Conservation (phyloP, 2,329 filamentous ascomycete species). For the Paecilomyces formosus region DNA sequence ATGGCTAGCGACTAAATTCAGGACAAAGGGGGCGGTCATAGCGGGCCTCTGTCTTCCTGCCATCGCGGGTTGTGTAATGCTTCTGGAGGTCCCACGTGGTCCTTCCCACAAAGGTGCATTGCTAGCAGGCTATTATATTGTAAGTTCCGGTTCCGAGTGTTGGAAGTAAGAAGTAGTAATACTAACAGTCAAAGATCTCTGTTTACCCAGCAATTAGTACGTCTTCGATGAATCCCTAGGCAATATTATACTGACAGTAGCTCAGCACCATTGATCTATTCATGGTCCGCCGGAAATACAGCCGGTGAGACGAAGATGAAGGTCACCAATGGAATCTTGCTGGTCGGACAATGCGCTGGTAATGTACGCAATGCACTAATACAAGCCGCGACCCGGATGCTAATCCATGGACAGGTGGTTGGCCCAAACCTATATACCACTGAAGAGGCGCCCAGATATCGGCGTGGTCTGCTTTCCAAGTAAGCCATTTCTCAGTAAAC, state of each 20-base stretch:
- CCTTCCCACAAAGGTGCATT: conserved; percentile 42
- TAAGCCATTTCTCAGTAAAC: background rate
- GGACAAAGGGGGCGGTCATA: conserved; percentile 50
- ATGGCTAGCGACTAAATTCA: conserved; percentile 47
- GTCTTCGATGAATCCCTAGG: conserved; percentile 7
- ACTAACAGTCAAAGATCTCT: conserved; percentile 36
- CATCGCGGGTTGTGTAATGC: conserved; percentile 49
- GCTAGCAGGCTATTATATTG: conserved; percentile 51
- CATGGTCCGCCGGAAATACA: conserved; percentile 57
- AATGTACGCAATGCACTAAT: background rate
- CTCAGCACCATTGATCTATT: conserved; percentile 59
- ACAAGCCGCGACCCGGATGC: background rate
- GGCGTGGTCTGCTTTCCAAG: background rate
- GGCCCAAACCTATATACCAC: background rate
- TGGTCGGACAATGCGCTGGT: conserved; percentile 38
- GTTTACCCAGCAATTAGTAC: conserved; percentile 52
- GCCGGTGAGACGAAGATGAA: conserved; percentile 65
- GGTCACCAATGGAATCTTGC: conserved; percentile 56
- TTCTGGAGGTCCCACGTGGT: conserved; percentile 44
- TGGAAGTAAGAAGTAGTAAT: conserved; percentile 1
- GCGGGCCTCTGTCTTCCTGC: conserved; percentile 49
- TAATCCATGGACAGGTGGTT: background rate
- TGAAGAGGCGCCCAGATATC: background rate
- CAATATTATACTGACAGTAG: conserved; percentile 4
- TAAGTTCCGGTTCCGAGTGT: conserved; percentile 5